Evolutionary conservation across 805 yeast genomes (phyloP).

Genomic region (Zygoascus bituminiphila): DNA sequence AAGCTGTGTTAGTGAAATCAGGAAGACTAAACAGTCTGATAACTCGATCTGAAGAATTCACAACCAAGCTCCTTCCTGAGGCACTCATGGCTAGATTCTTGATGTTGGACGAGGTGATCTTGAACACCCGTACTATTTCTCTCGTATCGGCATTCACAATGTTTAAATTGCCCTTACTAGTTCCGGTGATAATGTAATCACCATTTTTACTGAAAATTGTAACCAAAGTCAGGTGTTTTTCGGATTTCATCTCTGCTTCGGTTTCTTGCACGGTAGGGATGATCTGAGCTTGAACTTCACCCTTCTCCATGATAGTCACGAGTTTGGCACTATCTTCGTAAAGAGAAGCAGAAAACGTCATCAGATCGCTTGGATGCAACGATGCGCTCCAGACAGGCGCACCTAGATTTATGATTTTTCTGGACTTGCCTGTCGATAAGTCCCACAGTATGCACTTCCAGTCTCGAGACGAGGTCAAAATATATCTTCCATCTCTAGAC

Average conservation of each 20-base stretch:
- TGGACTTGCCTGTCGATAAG: conserved; percentile 36
- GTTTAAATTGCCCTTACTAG: conserved; percentile 70
- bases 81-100: conserved; percentile 69
- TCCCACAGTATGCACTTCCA: conserved; percentile 84
- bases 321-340: conserved; percentile 53
- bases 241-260: conserved; percentile 11
- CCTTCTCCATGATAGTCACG: conserved; percentile 33
- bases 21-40: conserved; percentile 27
- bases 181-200: conserved; percentile 57
- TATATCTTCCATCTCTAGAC: conserved; percentile 63
- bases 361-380: conserved; percentile 42
- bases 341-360: conserved; percentile 51
- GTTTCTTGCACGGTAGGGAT: conserved; percentile 4
- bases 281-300: conserved; percentile 14
- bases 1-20: conserved; percentile 24
- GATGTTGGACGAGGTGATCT: conserved; percentile 61
- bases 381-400: conserved; percentile 68
- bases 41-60: conserved; percentile 28
- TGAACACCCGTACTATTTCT: conserved; percentile 39
- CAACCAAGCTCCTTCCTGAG: conserved; percentile 34
- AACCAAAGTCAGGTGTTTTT: conserved; percentile 39
- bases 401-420: conserved; percentile 44
- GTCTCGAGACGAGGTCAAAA: conserved; percentile 68
- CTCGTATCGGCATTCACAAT: conserved; percentile 27
- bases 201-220: conserved; percentile 47